Evolutionary conservation across 495 filamentous ascomycete species (phyloP), one percentile per base, ranked within the genome.

Genomic region (Tirmania nivea): DNA sequence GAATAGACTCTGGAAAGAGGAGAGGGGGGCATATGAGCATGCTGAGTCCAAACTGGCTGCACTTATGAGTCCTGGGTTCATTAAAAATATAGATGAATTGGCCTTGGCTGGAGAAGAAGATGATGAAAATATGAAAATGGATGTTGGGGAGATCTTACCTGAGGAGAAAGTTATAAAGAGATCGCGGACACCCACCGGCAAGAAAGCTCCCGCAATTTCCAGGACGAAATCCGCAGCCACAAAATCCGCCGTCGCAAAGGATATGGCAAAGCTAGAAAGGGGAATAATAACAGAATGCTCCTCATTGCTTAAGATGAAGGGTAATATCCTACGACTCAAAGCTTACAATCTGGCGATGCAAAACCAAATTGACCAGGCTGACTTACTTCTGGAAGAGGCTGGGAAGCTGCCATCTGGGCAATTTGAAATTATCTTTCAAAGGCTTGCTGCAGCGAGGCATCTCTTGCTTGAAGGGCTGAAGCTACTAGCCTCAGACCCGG

Each of bases 401-500:
- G 66, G 63, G 16, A 65, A 67, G 16, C 65, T 69, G 34, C 67
- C 55, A 64, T 67, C 58, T 42, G 68, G 58, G 50, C 70, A 49
- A 54, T 66, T 66, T 37, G 68, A 73, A 64, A 19, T 68, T 59
- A 55, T 70, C 36, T 59, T 71, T 45, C 71, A 75, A 48, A 69
- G 72, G 11, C 63, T 82, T n/a, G 65, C 71, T n/a, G 71, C 74
- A 64, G 78, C 79, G 2, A 72, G 73, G 47, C 69, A 73, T 39
- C 67, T 78, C 8, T 65, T 84, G 52, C 65, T 71, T 7, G 71
- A 78, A 65, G 80, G 75, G 52, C 65, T 81, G 57, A 76, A 78
- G 17, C 71, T 78, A 50, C 79, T 97, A 67, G 72, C 76, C 12
- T 70, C 74, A 3, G 86, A 96, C 68, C 80, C 87, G 10, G 80